Percentiles rank a stretch among this genome's conserved stretches.
Evolutionary conservation across 805 yeast species (phyloP).

Genomic region (Kazachstania kunashirensis): DNA sequence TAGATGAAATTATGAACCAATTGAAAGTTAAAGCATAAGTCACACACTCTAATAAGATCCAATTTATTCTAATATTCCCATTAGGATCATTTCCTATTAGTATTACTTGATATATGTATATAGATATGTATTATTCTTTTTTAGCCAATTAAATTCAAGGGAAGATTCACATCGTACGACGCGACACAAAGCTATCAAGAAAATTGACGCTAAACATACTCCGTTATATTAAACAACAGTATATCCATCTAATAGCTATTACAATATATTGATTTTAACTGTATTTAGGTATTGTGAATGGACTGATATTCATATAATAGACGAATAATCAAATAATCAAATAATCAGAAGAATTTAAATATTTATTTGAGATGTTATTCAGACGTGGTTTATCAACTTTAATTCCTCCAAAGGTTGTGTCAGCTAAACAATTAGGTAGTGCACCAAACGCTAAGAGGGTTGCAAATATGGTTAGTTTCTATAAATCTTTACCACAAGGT

Average conservation of each 20-base stretch:
- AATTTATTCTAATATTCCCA: no score
- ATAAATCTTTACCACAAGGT: constrained; percentile 94
- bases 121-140: background rate
- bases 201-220: no score
- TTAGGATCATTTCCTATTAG: no score
- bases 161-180: background rate
- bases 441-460: constrained; percentile 96
- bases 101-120: background rate
- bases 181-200: background rate
- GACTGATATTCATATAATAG: no score
- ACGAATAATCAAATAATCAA: no score
- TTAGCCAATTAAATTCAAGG: background rate
- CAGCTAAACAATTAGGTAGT: constrained; percentile 88
- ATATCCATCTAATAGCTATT: no score
- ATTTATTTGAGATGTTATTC: constrained; percentile 53
- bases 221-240: no score
- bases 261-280: no score
- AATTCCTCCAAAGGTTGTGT: constrained; percentile 98
- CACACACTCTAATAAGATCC: background rate
- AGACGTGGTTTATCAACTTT: constrained; percentile 92
- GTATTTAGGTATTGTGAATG: no score
- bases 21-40: background rate
- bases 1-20: background rate
- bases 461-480: constrained; percentile 88
- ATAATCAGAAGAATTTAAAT: no score